phyloP scores from a whole-genome alignment of 208 protist species.

The Wallacemonas sp. region DNA sequence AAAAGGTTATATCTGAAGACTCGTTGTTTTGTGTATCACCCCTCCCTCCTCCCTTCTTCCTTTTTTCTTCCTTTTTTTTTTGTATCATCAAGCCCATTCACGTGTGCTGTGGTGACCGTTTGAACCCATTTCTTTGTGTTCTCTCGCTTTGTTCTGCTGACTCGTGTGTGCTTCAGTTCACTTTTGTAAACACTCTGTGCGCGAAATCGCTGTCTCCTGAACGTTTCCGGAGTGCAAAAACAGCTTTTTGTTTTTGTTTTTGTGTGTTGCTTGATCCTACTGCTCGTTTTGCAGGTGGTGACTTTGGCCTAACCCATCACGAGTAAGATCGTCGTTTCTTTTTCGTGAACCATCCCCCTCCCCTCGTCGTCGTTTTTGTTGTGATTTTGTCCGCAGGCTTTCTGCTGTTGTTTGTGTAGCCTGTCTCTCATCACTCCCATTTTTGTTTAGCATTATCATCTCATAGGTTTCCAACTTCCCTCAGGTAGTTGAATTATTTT shows the following conservation, averaged over 20 bases:
- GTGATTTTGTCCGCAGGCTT: slow-evolving; percentile 9
- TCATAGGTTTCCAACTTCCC: no score
- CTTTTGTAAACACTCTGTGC: background rate
- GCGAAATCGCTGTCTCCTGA: background rate
- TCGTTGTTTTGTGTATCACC: background rate
- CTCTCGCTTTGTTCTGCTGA: background rate
- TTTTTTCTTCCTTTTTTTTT: slow-evolving; percentile 20
- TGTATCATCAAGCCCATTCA: background rate
- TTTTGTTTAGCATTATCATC: no score
- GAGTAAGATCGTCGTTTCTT: background rate
- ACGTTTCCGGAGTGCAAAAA: slow-evolving; percentile 6
- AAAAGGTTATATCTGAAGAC: background rate
- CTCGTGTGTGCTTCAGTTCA: background rate
- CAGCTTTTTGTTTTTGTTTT: slow-evolving; percentile 19
- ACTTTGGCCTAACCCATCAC: background rate
- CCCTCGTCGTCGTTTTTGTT: slow-evolving; percentile 4
- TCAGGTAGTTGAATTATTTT: no score
- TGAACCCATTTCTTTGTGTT: background rate
- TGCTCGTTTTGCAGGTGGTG: slow-evolving; percentile 3
- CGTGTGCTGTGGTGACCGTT: background rate
- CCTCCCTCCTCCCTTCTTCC: background rate
- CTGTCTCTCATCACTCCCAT: slow-evolving; percentile 10
- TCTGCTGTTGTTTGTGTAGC: no score
- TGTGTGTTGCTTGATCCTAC: background rate
- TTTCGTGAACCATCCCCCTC: background rate